These are phyloP conservation scores for Gloeostereum incarnatum DNA, from an alignment of 768 basidiomycete species.

Conservation along the genomic window DNA sequence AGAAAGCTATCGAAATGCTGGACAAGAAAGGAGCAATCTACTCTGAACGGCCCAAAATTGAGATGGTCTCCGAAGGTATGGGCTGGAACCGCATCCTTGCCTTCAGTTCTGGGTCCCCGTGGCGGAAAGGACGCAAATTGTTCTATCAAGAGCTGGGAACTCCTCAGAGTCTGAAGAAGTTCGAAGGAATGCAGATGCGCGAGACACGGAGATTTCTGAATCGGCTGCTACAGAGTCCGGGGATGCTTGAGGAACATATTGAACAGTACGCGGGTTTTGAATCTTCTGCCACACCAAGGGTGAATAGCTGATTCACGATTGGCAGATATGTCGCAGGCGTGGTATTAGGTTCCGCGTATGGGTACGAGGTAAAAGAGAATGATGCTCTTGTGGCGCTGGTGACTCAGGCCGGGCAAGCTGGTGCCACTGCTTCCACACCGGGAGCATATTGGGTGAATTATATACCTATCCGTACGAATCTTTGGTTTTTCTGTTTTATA, in stretches of 20 bases:
- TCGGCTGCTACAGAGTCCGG: neutral
- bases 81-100: neutral
- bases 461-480: neutral
- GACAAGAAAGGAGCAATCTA: conserved; percentile 28
- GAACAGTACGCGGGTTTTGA: too few relatives aligned
- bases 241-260: neutral
- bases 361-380: neutral
- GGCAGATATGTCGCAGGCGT: too few relatives aligned
- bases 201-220: neutral
- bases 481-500: neutral
- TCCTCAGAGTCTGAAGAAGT: neutral
- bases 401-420: neutral
- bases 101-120: neutral
- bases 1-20: conserved; percentile 21
- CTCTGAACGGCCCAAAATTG: conserved; percentile 20
- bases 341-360: neutral
- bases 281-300: neutral
- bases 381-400: neutral
- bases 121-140: neutral
- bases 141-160: neutral
- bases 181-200: neutral
- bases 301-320: conserved; percentile 1
- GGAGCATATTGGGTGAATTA: neutral
- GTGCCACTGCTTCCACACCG: neutral
- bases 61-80: neutral